A percentile compares a stretch with the other conserved stretches of the same genome.
These are phyloP conservation scores for Coemansia sp. DNA, from an alignment of 192 early-diverging fungal genomes.

Conservation along the genomic window DNA sequence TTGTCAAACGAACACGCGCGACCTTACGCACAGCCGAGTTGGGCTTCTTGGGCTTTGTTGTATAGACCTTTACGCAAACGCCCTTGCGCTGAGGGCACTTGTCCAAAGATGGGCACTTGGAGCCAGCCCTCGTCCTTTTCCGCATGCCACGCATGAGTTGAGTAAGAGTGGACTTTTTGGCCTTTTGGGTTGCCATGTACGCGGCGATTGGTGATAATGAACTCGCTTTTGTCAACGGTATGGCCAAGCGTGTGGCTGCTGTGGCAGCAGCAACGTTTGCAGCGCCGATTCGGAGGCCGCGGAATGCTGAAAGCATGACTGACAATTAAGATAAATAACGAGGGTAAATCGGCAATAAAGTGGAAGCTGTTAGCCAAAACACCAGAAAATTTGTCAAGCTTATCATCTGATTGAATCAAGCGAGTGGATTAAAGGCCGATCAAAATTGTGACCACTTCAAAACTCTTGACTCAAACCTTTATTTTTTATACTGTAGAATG, in stretches of 20 bases:
- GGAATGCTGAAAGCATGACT: conserved; percentile 37
- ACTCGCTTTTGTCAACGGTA: background rate
- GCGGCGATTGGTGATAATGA: background rate
- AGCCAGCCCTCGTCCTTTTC: conserved; percentile 63
- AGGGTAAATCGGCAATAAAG: conserved; percentile 1
- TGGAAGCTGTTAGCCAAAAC: background rate
- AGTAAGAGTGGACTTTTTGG: conserved; percentile 83
- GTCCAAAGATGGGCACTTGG: conserved; percentile 82
- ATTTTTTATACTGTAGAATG: conserved; percentile 16
- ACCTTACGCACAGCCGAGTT: conserved; percentile 97
- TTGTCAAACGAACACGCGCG: conserved; percentile 87
- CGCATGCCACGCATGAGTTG: conserved; percentile 87
- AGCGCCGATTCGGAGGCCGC: conserved; percentile 37
- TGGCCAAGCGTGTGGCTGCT: conserved; percentile 5
- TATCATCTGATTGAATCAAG: background rate
- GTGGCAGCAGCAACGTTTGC: conserved; percentile 12
- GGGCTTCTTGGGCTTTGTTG: conserved; percentile 96
- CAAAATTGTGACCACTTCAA: background rate
- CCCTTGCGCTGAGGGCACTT: conserved; percentile 87
- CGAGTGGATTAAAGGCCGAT: background rate
- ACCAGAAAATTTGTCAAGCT: background rate
- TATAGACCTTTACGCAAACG: conserved; percentile 94
- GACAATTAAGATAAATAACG: background rate
- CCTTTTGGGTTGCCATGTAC: conserved; percentile 21
- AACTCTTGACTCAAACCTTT: background rate